Conservation (phyloP, 139 green algal genomes). For the Chlorella sp. region DNA sequence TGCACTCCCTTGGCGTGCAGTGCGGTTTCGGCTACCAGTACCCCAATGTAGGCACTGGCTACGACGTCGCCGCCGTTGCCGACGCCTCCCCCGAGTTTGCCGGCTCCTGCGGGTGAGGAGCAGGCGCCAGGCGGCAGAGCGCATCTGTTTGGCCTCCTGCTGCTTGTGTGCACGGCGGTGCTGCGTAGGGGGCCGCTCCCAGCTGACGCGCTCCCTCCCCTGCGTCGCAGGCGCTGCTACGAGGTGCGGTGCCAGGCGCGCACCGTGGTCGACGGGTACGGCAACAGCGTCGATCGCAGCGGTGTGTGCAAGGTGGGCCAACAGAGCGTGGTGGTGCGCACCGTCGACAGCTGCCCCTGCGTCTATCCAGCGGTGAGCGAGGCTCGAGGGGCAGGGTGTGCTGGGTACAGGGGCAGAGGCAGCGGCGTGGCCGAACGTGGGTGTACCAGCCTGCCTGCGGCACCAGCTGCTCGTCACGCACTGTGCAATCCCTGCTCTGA, state of each 20-base stretch:
- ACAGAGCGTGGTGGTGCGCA: conserved; percentile 23
- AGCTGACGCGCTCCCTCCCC: background rate
- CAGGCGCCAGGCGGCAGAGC: too few relatives aligned
- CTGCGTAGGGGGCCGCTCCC: too few relatives aligned
- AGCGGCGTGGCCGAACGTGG: background rate
- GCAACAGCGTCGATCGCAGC: conserved; percentile 2
- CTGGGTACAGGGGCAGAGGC: too few relatives aligned
- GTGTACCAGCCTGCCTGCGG: background rate
- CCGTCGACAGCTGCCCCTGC: conserved; percentile 32
- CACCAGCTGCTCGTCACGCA: background rate
- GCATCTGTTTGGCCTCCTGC: background rate
- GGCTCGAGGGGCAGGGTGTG: background rate
- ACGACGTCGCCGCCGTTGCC: conserved; percentile 22
- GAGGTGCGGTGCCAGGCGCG: conserved; percentile 28
- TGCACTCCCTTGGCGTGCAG: too few relatives aligned
- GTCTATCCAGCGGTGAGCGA: background rate
- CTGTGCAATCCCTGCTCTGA: too few relatives aligned
- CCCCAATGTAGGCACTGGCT: conserved; percentile 17
- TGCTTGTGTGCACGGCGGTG: background rate
- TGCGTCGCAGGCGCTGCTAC: conserved; percentile 29
- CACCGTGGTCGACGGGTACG: conserved; percentile 34
- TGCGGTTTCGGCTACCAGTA: conserved; percentile 29
- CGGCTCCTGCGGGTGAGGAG: conserved; percentile 26
- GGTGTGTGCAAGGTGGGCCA: background rate
- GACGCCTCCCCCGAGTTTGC: conserved; percentile 29